Percentiles rank a stretch among this genome's conserved stretches.
Conservation (phyloP, 495 filamentous ascomycete species). For the Lineolata rhizophorae region DNA sequence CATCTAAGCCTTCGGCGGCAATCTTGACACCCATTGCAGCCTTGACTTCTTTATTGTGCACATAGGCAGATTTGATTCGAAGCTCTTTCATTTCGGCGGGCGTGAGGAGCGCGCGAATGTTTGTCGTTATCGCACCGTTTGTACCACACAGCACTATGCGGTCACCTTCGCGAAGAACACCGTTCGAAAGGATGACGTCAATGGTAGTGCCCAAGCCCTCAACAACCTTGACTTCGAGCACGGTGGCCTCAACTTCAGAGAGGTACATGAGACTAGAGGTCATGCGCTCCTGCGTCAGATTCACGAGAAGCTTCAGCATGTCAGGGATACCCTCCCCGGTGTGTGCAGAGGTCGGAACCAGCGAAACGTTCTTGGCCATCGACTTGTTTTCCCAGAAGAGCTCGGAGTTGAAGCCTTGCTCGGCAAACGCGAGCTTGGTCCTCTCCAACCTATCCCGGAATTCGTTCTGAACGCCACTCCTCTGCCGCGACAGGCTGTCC, state of each 20-base stretch:
- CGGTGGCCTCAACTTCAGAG: slow-evolving; percentile 90
- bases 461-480: slow-evolving; percentile 83
- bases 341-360: slow-evolving; percentile 92
- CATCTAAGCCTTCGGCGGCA: slow-evolving; percentile 83
- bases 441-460: slow-evolving; percentile 78
- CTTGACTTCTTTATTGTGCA: slow-evolving; percentile 99
- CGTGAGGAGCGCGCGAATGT: slow-evolving; percentile 89
- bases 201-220: slow-evolving; percentile 98
- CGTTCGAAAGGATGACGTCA: slow-evolving; percentile 92
- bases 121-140: slow-evolving; percentile 82
- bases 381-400: slow-evolving; percentile 96
- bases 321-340: slow-evolving; percentile 98
- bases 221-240: slow-evolving; percentile 96
- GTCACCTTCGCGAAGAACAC: slow-evolving; percentile 85
- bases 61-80: slow-evolving; percentile 80
- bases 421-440: slow-evolving; percentile 81
- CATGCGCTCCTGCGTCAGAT: slow-evolving; percentile 92
- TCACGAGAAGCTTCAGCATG: slow-evolving; percentile 88
- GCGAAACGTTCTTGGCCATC: slow-evolving; percentile 75
- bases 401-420: slow-evolving; percentile 95
- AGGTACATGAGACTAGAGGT: slow-evolving; percentile 95
- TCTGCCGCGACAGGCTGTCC: slow-evolving; percentile 73
- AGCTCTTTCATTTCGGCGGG: slow-evolving; percentile 88
- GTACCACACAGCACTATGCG: slow-evolving; percentile 87
- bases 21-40: slow-evolving; percentile 98